Base-by-base conservation (phyloP, 176 grass and related monocot species). In the Rhynchospora tenuis region DNA sequence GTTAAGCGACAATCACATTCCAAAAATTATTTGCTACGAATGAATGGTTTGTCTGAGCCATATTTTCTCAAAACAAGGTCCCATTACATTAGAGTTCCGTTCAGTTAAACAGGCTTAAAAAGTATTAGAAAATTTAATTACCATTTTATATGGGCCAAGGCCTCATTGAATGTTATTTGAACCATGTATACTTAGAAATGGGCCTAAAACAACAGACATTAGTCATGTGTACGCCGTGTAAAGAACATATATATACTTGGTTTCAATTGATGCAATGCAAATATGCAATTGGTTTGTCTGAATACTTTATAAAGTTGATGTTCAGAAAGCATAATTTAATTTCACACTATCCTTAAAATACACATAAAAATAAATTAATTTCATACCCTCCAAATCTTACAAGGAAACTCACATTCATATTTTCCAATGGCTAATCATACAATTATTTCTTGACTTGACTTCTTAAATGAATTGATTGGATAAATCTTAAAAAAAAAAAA, bases 381-480 rank as follows among this genome's bases (percentile, higher is more conserved):
- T 59, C 58, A 59, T 17, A 64, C 9, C 0, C 27, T 65, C 11
- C 14, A 69, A 64, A 44, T 61, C 19, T 81, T 62, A 45, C 55
- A 82, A 67, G 47, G 17, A 82, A 82, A 13, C 20, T 9, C 59
- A 65, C 45, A 28, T 82, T 4, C 6, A 4, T 62, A 59, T 80
- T n/a, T 27, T 42, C 11, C 29, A 60, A 14, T 46, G 16, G 63
- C 29, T 11, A 80, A 13, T 43, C 17, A 62, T 60, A 81, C 42
- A 72, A 46, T 72, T 56, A 50, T 27, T 67, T 50, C 15, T n/a
- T 50, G 45, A 50, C 44, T 26, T 51, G n/a, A 64, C 33, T 16
- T 24, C 80, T 82, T 82, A 45, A 82, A 82, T 82, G 60, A 82
- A 82, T 67, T 65, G 22, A 54, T 65, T 28, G 28, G 58, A 48